Evolutionary conservation across 2,329 filamentous ascomycete species (phyloP).

Genomic region (Metarhizium anisopliae): DNA sequence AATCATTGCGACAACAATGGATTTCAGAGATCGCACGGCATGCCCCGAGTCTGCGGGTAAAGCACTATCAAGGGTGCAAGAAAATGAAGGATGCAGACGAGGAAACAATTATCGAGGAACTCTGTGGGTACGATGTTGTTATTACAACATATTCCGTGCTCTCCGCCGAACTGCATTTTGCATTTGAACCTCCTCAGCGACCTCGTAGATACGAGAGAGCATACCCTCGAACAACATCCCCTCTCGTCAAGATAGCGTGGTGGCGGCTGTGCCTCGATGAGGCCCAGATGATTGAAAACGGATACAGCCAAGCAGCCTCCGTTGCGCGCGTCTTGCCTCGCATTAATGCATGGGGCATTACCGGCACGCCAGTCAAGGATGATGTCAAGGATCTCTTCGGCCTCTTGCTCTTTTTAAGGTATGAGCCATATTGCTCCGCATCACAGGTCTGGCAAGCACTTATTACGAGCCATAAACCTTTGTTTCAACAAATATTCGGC

Average conservation of each 20-base stretch:
- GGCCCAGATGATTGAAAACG: conserved; percentile 89
- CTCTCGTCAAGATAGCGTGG: conserved; percentile 74
- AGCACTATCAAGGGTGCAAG: conserved; percentile 46
- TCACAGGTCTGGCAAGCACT: conserved; percentile 60
- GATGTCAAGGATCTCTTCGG: conserved; percentile 71
- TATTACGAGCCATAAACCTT: conserved; percentile 46
- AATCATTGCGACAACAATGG: conserved; percentile 52
- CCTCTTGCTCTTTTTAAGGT: conserved; percentile 70
- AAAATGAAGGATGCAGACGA: conserved; percentile 25
- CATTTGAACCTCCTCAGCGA: conserved; percentile 60
- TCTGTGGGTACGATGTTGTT: conserved; percentile 48
- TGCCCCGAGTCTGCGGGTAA: conserved; percentile 46
- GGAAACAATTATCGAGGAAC: conserved; percentile 29
- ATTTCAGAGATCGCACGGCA: conserved; percentile 49
- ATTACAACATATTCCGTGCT: conserved; percentile 62
- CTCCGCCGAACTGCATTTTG: conserved; percentile 72
- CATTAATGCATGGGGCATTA: conserved; percentile 83
- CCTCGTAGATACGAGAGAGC: conserved; percentile 55
- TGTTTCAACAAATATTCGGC: conserved; percentile 63
- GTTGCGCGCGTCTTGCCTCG: conserved; percentile 75
- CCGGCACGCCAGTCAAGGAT: conserved; percentile 77
- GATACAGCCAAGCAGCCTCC: conserved; percentile 72
- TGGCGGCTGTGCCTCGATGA: conserved; percentile 75
- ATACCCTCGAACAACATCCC: conserved; percentile 60
- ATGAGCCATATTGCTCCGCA: conserved; percentile 63